Evolutionary conservation across 2,329 filamentous ascomycete genomes (phyloP), one percentile per base, ranked within the genome.

Genomic region (Amauroascus verrucosus): DNA sequence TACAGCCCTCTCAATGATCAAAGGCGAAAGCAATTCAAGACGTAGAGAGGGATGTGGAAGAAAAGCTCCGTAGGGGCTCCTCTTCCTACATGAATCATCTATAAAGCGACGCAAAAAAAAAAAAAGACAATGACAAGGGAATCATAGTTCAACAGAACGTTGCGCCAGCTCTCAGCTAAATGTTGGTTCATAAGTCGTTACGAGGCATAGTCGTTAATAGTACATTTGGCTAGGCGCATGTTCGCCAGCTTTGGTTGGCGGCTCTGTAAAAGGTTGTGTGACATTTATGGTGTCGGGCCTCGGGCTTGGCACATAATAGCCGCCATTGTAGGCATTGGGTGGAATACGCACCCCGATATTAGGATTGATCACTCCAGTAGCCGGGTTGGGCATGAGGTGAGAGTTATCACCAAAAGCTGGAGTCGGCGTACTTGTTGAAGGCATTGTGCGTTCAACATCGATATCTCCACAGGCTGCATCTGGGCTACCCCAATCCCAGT

Each of bases 401-500:
- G 14, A 4, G 20, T n/a, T 24, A 1, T 50, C 47, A 9, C 28
- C 22, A 37, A 37, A 54, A 11, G n/a, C 7, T 18, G 40, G 46
- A 11, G 46, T 38, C 9, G 46, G 41, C 22, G 52, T 26, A 18
- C 22, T 50, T 13, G 52, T 54, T 26, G 38, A 14, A 11, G 28
- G 38, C 32, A 54, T 35, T 28, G 16, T 40, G 13, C n/a, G 45
- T 18, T 50, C 38, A 50, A 28, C 24, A 14, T 45, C 40, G n/a
- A 54, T 40, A 20, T 53, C 44, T 24, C 41, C 50, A n/a, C 43
- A 38, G 7, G 32, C 22, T 22, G 20, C n/a, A 20, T 53, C 51
- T 24, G 44, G 44, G n/a, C 44, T 53, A 24, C 44, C 45, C 51
- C 44, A 53, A 26, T 48, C 43, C 58, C 58, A 85, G 52, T 81